These are phyloP conservation scores for Phytophthora fragariaefolia DNA, from an alignment of 352 stramenopile species.

Conservation along the genomic window DNA sequence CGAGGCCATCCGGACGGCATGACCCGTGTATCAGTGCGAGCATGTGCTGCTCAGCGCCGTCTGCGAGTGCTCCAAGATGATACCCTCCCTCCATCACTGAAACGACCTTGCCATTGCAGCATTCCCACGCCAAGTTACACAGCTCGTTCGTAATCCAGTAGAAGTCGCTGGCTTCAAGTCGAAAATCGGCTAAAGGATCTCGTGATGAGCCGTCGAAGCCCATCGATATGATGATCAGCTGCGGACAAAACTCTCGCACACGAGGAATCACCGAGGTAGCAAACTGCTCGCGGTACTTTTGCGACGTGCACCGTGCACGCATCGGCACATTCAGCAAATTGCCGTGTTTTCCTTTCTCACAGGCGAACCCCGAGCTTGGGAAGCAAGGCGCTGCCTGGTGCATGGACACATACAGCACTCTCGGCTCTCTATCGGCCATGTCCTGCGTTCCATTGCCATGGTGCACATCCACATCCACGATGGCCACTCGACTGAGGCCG, in stretches of 20 bases:
- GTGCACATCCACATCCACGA: slow-evolving; percentile 86
- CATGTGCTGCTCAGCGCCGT: slow-evolving; percentile 60
- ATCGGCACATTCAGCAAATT: slow-evolving; percentile 64
- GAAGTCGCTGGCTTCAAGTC: slow-evolving; percentile 52
- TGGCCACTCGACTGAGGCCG: slow-evolving; percentile 52
- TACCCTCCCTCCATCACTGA: slow-evolving; percentile 69
- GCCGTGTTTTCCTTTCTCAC: slow-evolving; percentile 40
- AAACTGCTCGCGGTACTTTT: slow-evolving; percentile 51
- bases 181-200: slow-evolving; percentile 56
- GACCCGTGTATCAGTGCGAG: slow-evolving; percentile 50
- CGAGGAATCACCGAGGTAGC: slow-evolving; percentile 36
- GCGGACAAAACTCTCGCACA: slow-evolving; percentile 65
- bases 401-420: slow-evolving; percentile 61
- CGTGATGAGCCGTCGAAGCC: slow-evolving; percentile 84
- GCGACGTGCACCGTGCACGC: slow-evolving; percentile 37
- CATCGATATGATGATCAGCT: slow-evolving; percentile 85
- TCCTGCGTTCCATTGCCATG: slow-evolving; percentile 90
- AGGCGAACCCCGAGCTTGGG: slow-evolving; percentile 46
- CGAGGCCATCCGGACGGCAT: slow-evolving; percentile 29
- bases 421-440: slow-evolving; percentile 34
- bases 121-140: slow-evolving; percentile 46
- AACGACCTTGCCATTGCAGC: slow-evolving; percentile 55
- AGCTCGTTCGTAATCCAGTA: slow-evolving; percentile 66
- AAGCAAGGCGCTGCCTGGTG: slow-evolving; percentile 61
- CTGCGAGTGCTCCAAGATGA: slow-evolving; percentile 51